phyloP scores from a whole-genome alignment of 768 basidiomycete genomes.

The Leccinum ochraceum region DNA sequence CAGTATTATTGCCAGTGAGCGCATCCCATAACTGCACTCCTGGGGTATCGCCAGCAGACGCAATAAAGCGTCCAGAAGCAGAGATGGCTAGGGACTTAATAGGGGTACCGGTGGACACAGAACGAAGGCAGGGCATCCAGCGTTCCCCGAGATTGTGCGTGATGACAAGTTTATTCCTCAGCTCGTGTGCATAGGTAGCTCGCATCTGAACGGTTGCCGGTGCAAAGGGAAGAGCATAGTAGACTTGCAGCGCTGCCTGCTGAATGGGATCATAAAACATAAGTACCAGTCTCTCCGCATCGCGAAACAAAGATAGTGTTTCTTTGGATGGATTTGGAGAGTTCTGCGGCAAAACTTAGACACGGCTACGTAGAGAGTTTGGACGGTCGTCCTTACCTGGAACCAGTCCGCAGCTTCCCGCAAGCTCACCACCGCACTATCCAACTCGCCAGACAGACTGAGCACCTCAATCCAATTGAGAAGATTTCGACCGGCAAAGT shows the following conservation, averaged over 20 bases:
- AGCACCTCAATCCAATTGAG: conserved; percentile 22
- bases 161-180: conserved; percentile 15
- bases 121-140: conserved; percentile 19
- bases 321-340: conserved; percentile 11
- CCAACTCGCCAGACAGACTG: conserved; percentile 19
- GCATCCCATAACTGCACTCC: conserved; percentile 25
- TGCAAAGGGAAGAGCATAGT: conserved; percentile 13
- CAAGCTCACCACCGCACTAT: conserved; percentile 16
- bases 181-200: conserved; percentile 8
- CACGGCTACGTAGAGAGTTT: neutral
- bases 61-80: conserved; percentile 19
- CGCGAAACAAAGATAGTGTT: conserved; percentile 11
- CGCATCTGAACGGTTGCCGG: conserved; percentile 14
- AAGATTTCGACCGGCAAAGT: conserved; percentile 10
- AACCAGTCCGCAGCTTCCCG: conserved; percentile 15
- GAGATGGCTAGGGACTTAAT: conserved; percentile 20
- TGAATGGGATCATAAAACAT: conserved; percentile 23
- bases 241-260: conserved; percentile 20
- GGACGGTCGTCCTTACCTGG: conserved; percentile 4
- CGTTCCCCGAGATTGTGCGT: conserved; percentile 10
- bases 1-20: conserved; percentile 16
- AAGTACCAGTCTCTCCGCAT: conserved; percentile 21
- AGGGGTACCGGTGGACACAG: conserved; percentile 7
- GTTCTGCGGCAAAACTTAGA: conserved; percentile 8
- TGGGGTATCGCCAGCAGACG: conserved; percentile 38